A percentile compares a stretch with the other conserved stretches of the same genome.
Evolutionary conservation across 2,329 filamentous ascomycete species (phyloP).

Genomic region (Colletotrichum kahawae): DNA sequence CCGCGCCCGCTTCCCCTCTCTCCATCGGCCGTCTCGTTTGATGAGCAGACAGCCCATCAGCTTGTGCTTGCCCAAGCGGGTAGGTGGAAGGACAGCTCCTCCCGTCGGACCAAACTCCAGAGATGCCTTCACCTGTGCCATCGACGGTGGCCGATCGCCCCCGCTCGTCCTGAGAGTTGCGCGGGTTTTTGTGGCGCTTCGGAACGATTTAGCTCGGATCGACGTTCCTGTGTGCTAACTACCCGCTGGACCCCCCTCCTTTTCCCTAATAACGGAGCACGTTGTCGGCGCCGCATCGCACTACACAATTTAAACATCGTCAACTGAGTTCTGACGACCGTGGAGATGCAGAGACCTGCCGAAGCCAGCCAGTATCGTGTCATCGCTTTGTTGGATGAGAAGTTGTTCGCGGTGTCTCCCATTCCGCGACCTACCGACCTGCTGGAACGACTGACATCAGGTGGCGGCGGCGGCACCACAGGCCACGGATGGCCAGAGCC

Average conservation of each 20-base stretch:
- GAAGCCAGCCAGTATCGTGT: background rate
- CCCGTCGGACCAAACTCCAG: background rate
- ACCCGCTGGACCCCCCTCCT: constrained; percentile 6
- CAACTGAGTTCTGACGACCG: background rate
- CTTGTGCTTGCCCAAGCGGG: background rate
- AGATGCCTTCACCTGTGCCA: background rate
- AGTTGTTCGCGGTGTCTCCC: background rate
- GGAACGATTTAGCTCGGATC: constrained; percentile 14
- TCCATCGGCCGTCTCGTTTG: background rate
- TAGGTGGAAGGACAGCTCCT: background rate
- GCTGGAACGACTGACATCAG: constrained; percentile 12
- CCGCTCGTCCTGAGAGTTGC: background rate
- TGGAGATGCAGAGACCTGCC: background rate
- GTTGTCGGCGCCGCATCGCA: constrained; percentile 1
- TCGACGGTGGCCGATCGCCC: constrained; percentile 3
- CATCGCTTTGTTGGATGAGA: background rate
- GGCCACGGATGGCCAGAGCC: background rate
- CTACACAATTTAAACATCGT: background rate
- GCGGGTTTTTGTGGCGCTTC: constrained; percentile 10
- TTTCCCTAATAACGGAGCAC: constrained; percentile 9
- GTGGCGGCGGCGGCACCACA: constrained; percentile 6
- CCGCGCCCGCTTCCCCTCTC: constrained; percentile 4
- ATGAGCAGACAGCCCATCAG: background rate
- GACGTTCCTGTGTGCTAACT: constrained; percentile 10
- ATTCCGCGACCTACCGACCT: background rate